Conservation (phyloP, 768 basidiomycete species). For the Serendipita sp. region DNA sequence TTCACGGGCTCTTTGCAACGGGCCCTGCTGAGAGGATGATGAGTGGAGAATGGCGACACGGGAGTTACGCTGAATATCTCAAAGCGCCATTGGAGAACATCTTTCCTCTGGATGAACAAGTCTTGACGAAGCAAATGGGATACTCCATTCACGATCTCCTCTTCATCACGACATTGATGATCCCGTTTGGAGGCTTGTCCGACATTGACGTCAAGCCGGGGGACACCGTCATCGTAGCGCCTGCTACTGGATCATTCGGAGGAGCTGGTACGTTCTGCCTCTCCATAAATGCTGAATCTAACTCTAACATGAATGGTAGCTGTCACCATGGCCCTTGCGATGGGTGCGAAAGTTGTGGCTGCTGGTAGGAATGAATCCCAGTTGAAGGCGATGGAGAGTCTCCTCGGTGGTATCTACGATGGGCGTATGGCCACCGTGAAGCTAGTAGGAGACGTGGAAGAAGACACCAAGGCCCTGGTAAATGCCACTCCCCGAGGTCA, state of each 20-base stretch:
- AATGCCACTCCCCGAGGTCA: neutral
- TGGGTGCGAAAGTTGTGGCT: neutral
- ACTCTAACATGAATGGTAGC: neutral
- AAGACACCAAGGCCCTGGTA: neutral
- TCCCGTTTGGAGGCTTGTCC: neutral
- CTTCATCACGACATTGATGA: neutral
- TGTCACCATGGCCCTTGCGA: neutral
- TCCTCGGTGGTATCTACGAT: neutral
- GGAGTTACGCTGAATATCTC: constrained; percentile 4
- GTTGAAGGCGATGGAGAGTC: neutral
- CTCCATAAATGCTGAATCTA: neutral
- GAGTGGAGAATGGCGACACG: neutral
- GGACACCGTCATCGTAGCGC: neutral
- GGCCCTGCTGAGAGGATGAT: neutral
- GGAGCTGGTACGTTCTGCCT: neutral
- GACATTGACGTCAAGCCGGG: neutral
- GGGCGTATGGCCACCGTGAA: neutral
- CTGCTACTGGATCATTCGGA: neutral
- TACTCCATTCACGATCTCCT: neutral
- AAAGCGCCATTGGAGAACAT: constrained; percentile 1
- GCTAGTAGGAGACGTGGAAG: neutral
- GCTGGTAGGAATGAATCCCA: neutral
- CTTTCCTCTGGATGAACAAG: neutral
- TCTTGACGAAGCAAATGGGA: neutral
- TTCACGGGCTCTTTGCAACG: neutral